Conservation (phyloP, 2,329 filamentous ascomycete species). For the Botrytis squamosa region DNA sequence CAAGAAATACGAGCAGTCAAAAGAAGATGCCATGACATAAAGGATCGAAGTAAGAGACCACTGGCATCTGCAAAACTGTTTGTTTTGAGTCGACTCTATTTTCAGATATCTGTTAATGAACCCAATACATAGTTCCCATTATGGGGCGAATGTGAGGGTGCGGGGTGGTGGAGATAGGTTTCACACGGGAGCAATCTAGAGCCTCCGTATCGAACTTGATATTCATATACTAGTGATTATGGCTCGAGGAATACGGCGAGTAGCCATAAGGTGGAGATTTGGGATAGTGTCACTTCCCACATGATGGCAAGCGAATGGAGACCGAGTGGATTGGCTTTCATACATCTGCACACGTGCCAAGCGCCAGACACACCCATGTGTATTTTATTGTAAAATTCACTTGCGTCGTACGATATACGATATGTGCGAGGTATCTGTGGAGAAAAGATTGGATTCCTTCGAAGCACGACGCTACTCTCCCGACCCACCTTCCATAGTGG, state of each 20-base stretch:
- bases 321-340: neutral
- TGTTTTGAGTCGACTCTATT: neutral
- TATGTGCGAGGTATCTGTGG: constrained; percentile 1
- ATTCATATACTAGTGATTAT: neutral
- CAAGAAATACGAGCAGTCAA: neutral
- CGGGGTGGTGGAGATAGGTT: neutral
- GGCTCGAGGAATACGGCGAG: neutral
- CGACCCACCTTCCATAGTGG: constrained; percentile 5
- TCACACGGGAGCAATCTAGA: neutral
- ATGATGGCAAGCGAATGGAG: constrained; percentile 3
- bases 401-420: neutral
- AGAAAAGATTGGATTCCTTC: neutral
- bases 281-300: constrained; percentile 13
- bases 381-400: neutral
- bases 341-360: constrained; percentile 11
- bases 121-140: neutral
- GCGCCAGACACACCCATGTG: constrained; percentile 14
- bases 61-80: neutral
- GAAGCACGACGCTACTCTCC: constrained; percentile 2
- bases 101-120: neutral
- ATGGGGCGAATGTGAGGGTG: neutral
- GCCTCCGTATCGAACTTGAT: neutral
- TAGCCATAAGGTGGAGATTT: neutral
- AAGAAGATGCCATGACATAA: neutral
- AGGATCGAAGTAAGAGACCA: neutral